Base-by-base conservation (phyloP, 23 red algal genomes). In the Gracilaria gracilis region DNA sequence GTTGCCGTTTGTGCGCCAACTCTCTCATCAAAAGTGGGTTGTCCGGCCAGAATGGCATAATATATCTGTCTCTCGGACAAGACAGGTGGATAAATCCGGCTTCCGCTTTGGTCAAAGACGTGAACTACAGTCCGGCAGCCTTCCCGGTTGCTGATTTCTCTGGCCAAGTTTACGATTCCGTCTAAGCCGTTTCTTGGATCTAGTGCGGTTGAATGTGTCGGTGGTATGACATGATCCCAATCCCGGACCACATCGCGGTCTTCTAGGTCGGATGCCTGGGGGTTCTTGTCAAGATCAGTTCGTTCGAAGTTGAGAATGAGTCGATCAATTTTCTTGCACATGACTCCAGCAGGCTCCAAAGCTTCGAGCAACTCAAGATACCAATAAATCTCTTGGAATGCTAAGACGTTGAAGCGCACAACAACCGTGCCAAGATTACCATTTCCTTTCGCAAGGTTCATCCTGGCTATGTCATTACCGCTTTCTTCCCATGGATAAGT, bases 31-130 rank as follows among this genome's bases (percentile, higher is more conserved):
- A 96, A 93, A 48, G 94, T 96, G 21, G 94, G 83, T 21, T 75
- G 58, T 13, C 94, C 94, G 24, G 94, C 88, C n/a, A 96, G 75
- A 31, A 96, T 80, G 20, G 94, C 88, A 51, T 91, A 96, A 76
- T 92, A 88, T 35, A 96, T 77, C 27, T 84, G 25, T 74, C 80
- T 75, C 14, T 92, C 62, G 6, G 79, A 62, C 7, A 92, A 51
- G 24, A 84, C 28, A 15, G 16, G 12, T 37, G 89, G 89, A 44
- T 66, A 33, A 31, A 76, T 31, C 46, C 69, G 76, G 57, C 76
- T 84, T 3, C 89, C 89, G 32, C 58, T 78, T 62, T 84, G 59
- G 48, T 92, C 80, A 55, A 84, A 61, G 13, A 92, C 76, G 49
- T 84, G 67, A 25, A 92, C 50, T 24, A 50, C 47, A 57, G 89